A percentile compares a stretch with the other conserved stretches of the same genome.
phyloP scores from a whole-genome alignment of 169 alveolate species.

The Theileria equi region DNA sequence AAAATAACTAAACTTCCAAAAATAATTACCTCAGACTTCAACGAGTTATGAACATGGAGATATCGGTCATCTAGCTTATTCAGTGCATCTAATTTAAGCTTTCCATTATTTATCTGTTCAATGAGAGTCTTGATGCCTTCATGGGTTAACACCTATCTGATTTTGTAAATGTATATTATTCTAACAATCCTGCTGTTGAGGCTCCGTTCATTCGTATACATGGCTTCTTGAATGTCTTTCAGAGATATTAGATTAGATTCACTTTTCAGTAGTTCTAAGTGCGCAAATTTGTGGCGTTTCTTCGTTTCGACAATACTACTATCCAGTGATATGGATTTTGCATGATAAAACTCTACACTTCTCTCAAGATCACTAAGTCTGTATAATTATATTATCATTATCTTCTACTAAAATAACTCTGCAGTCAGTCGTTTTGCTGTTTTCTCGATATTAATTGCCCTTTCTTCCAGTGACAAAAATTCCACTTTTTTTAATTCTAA shows the following conservation, averaged over 20 bases:
- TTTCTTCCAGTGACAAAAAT: slow-evolving; percentile 27
- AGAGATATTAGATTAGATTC: neutral
- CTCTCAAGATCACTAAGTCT: slow-evolving; percentile 2
- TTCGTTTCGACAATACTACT: neutral
- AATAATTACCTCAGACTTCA: too few species aligned
- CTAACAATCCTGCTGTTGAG: too few species aligned
- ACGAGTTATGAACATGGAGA: too few species aligned
- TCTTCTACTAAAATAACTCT: slow-evolving; percentile 31
- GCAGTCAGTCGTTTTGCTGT: slow-evolving; percentile 2
- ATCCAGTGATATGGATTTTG: neutral
- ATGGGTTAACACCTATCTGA: too few species aligned
- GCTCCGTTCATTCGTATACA: slow-evolving; percentile 14
- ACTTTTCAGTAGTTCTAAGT: too few species aligned
- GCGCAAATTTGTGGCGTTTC: too few species aligned
- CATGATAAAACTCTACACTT: neutral
- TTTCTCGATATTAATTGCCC: slow-evolving; percentile 31
- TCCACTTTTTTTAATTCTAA: slow-evolving; percentile 37
- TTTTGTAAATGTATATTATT: too few species aligned
- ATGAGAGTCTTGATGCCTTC: too few species aligned
- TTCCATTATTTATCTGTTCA: too few species aligned
- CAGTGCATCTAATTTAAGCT: too few species aligned
- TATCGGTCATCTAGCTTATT: too few species aligned
- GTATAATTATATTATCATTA: slow-evolving; percentile 26
- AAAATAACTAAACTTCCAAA: too few species aligned
- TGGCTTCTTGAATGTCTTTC: neutral